phyloP scores from a whole-genome alignment of 306 rosid genomes.

The Acacia confusa region DNA sequence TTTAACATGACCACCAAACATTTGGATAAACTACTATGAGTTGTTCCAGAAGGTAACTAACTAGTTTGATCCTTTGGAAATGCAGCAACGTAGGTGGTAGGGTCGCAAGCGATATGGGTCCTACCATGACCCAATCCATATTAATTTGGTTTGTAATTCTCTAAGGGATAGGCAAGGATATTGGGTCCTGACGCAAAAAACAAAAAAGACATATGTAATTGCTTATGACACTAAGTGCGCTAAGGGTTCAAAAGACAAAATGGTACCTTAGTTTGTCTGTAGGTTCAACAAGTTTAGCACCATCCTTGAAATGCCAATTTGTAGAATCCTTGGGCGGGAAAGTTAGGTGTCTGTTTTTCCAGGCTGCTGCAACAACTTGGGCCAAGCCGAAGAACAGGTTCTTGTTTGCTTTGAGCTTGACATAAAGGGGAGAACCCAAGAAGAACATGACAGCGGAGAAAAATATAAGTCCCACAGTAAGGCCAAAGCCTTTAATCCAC shows the following conservation, averaged over 20 bases:
- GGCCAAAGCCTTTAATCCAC: constrained; percentile 71
- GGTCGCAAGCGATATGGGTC: too few species aligned
- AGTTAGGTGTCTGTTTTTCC: constrained; percentile 61
- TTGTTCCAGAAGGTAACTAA: too few species aligned
- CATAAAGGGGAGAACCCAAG: constrained; percentile 60
- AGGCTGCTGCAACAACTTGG: constrained; percentile 57
- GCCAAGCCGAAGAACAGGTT: constrained; percentile 53
- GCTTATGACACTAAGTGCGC: background rate
- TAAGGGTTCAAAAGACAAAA: background rate
- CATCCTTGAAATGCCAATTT: constrained; percentile 51
- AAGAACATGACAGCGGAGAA: constrained; percentile 57
- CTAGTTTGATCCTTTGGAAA: too few species aligned
- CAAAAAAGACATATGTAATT: background rate
- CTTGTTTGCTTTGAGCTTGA: constrained; percentile 52
- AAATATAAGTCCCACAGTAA: constrained; percentile 64
- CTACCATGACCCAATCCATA: too few species aligned
- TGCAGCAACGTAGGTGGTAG: too few species aligned
- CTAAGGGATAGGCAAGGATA: too few species aligned
- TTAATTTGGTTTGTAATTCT: too few species aligned
- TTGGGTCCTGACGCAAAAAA: too few species aligned
- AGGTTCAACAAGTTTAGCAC: constrained; percentile 58
- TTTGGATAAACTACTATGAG: too few species aligned
- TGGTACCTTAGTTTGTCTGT: constrained; percentile 61
- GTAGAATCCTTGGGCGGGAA: constrained; percentile 44
- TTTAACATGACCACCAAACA: background rate